Base-by-base conservation (phyloP, 148 eudicot genomes). In the Limonium bicolor region DNA sequence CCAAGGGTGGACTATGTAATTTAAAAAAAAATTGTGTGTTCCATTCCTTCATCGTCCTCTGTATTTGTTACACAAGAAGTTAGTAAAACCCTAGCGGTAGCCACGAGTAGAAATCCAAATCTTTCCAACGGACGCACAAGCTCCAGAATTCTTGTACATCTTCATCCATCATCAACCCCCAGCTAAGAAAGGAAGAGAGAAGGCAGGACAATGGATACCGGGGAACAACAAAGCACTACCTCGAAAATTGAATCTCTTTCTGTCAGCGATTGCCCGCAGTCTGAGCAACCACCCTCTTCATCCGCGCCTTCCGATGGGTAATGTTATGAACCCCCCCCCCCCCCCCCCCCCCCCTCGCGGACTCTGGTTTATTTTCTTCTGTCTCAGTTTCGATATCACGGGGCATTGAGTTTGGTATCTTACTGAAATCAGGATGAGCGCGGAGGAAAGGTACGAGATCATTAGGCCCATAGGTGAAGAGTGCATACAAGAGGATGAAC, bases 401-500 rank as follows among this genome's bases (percentile, higher is more conserved):
- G 32, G 41, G 1, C 6, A 40, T 6, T 50, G 16, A n/a, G 26
- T 13, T 22, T 36, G 30, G 8, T 5, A n/a, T 25, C 18, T 25
- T 3, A 32, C 37, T 34, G 32, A 14, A 36, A 23, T 50, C 28
- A 44, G 61, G 62, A 40, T 69, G 66, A 40, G 59, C 17, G 7
- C 51, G 23, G 63, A 64, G 20, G 63, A 69, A 39, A 56, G 54
- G 50, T 52, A 32, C 32, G 8, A 19, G 51, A 48, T 64, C 1
- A 54, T 69, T 6, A 55, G 56, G 41, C 60, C 70, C 53, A 36
- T 69, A 48, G 75, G 67, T 1, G 70, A 69, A 19, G 75, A 69
- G 14, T 64, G 70, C n/a, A 64, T 69, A 36, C 63, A 66, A 39
- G 70, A 69, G 48, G 55, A 55, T 12, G 74, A 69, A 59, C 29